Evolutionary conservation across 2,329 filamentous ascomycete genomes (phyloP), one percentile per base, ranked within the genome.

Genomic region (Pseudogymnoascus sp.): DNA sequence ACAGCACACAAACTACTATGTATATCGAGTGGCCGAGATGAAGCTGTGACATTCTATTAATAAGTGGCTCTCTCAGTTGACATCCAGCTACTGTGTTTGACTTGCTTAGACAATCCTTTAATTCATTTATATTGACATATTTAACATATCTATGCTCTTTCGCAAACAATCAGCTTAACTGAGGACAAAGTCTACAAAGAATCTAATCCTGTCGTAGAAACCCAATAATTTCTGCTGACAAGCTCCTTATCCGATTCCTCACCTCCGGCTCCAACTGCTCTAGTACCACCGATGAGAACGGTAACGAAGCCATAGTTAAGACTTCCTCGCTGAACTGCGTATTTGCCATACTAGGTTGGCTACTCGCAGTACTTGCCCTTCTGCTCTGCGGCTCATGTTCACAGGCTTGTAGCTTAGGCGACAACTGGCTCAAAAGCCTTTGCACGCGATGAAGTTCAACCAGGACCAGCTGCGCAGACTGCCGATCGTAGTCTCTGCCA

Each of bases 401-500:
- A 19, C 33, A 33, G 17, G 35, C 59, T 59, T 69, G 64, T 10
- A 69, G 63, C 47, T 60, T 53, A 28, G 26, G 15, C 19, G 73
- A 70, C 28, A 73, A 62, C 47, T 64, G 57, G 57, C 72, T 71
- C 2, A 75, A 66, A 4, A 76, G 62, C 8, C 68, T 64, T 64
- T 73, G 74, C 7, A 73, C 73, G 40, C 71, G 72, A 65, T 76
- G 73, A 38, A 77, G 67, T 63, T 76, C 73, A 53, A 69, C 67
- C 15, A 77, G 70, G 15, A 76, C 69, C 6, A 73, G 66, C 68
- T 76, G 74, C 19, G 71, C 71, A 1, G 70, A 68, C 67, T 72
- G 70, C 23, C 71, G 68, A 10, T 59, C 65, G 13, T 35, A 35
- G 33, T 36, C 35, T 36, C 35, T 36, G 35, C 15, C 35, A 36